Evolutionary conservation across 129 eudicot species (phyloP).

Genomic region (Lactuca sativa): DNA sequence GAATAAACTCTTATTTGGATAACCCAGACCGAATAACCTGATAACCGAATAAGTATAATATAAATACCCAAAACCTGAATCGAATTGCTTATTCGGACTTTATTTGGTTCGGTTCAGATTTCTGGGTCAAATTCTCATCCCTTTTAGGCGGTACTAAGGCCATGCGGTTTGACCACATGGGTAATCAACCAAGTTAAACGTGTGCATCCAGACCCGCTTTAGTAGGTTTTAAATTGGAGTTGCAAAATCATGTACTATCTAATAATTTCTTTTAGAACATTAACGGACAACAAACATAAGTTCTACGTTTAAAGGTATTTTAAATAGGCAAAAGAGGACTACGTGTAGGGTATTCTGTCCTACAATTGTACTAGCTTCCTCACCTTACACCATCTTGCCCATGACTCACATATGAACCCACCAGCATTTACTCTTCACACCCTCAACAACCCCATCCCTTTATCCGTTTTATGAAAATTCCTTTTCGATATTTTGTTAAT

Average conservation of each 20-base stretch:
- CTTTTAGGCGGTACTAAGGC: too few species aligned
- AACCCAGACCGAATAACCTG: too few species aligned
- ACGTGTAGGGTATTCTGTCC: slow-evolving; percentile 3
- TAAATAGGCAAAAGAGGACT: background rate
- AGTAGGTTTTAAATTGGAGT: background rate
- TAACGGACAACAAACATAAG: background rate
- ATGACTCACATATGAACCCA: slow-evolving; percentile 14
- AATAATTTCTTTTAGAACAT: background rate
- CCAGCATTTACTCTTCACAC: slow-evolving; percentile 11
- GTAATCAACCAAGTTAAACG: background rate
- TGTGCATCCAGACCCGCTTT: background rate
- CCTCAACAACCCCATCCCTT: slow-evolving; percentile 11
- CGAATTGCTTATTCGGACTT: too few species aligned
- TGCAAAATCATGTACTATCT: background rate
- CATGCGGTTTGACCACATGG: too few species aligned
- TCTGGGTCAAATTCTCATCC: too few species aligned
- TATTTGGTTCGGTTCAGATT: too few species aligned
- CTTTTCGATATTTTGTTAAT: background rate
- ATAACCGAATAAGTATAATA: too few species aligned
- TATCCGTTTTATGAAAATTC: background rate
- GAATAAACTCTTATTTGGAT: too few species aligned
- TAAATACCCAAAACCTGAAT: too few species aligned
- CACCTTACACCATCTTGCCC: slow-evolving; percentile 3
- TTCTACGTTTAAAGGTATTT: background rate
- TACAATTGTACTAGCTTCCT: background rate